Evolutionary conservation across 441 rosid species (phyloP).

Genomic region (Aquilaria agallochum): DNA sequence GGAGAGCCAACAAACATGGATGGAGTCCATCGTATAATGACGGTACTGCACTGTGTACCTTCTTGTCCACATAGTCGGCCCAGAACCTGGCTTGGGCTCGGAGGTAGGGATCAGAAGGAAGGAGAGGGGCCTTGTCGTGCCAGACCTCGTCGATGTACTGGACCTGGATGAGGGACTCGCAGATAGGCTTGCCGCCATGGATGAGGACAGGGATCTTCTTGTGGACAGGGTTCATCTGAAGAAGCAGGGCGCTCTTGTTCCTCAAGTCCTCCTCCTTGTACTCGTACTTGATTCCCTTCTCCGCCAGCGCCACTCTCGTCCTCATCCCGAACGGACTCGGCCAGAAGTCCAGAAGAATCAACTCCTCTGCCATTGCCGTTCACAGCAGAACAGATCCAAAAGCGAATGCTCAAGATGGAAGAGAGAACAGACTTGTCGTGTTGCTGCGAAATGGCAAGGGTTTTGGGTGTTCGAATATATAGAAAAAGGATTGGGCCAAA

Average conservation of each 20-base stretch:
- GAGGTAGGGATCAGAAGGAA: constrained; percentile 36
- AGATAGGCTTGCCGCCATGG: constrained; percentile 31
- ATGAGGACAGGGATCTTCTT: constrained; percentile 38
- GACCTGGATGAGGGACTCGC: constrained; percentile 27
- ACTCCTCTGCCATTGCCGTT: constrained; percentile 22
- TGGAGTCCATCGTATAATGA: no score
- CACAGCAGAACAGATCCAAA: neutral
- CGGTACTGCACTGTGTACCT: constrained; percentile 15
- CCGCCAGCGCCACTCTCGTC: constrained; percentile 27
- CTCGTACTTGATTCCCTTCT: constrained; percentile 28
- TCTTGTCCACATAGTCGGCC: constrained; percentile 38
- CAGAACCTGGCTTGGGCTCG: constrained; percentile 35
- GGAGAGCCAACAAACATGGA: no score
- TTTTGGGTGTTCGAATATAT: no score
- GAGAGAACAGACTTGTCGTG: neutral
- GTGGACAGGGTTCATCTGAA: constrained; percentile 33
- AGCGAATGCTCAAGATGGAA: neutral
- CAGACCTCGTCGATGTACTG: constrained; percentile 40
- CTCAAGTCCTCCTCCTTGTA: constrained; percentile 27
- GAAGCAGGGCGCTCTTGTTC: constrained; percentile 28
- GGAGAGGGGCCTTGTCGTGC: constrained; percentile 28
- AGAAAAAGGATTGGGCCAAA: no score
- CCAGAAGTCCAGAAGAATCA: constrained; percentile 32
- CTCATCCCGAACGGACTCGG: constrained; percentile 35
- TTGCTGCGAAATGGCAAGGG: no score